These are phyloP conservation scores for Ramichloridium luteum DNA, from an alignment of 2,329 filamentous ascomycete genomes.

Conservation along the genomic window DNA sequence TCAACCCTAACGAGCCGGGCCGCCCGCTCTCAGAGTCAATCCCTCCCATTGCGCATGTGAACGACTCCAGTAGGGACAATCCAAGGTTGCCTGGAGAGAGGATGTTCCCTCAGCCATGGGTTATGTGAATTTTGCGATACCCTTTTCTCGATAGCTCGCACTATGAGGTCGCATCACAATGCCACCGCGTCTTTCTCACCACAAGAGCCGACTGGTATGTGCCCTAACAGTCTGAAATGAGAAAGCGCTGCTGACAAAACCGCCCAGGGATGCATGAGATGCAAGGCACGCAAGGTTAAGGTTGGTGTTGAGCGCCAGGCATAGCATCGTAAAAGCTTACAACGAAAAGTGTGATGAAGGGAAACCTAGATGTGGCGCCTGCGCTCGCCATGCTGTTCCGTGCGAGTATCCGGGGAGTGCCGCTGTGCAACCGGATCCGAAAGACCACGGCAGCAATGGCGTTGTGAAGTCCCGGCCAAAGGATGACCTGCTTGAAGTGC, in stretches of 20 bases:
- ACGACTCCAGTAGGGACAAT: too few relatives aligned
- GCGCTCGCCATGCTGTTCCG: conserved; percentile 13
- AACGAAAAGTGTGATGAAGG: conserved; percentile 15
- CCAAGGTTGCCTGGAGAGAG: too few relatives aligned
- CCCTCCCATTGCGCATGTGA: too few relatives aligned
- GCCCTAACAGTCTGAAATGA: neutral
- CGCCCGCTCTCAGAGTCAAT: too few relatives aligned
- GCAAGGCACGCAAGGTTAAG: conserved; percentile 17
- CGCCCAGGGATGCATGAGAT: conserved; percentile 13
- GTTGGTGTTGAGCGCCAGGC: too few relatives aligned
- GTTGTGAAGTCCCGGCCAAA: neutral
- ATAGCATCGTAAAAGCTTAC: too few relatives aligned
- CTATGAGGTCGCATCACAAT: too few relatives aligned
- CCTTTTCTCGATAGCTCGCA: too few relatives aligned
- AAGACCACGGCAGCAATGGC: conserved; percentile 1
- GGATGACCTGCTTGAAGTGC: neutral
- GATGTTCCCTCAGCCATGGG: too few relatives aligned
- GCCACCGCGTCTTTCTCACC: neutral
- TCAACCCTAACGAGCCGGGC: too few relatives aligned
- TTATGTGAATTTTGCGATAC: too few relatives aligned
- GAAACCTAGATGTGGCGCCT: conserved; percentile 15
- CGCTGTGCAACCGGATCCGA: too few relatives aligned
- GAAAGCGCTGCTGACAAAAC: neutral
- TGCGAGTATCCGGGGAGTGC: conserved; percentile 18
- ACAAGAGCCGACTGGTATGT: conserved; percentile 1